Conservation (phyloP, 371 early-diverging fungal genomes). For the Mucor mucedo region DNA sequence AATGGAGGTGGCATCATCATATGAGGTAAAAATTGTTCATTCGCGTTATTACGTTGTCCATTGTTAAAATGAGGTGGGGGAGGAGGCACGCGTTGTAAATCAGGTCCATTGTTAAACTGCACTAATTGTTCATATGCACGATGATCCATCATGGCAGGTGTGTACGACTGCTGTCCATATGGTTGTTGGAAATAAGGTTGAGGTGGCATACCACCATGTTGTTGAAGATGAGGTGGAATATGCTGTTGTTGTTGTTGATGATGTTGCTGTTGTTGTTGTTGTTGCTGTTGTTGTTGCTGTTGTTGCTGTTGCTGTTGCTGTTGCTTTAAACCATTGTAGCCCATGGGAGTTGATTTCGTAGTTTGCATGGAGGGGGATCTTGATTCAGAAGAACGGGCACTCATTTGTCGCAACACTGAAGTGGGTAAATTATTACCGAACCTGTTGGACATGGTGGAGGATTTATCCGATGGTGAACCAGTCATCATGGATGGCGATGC, state of each 20-base stretch:
- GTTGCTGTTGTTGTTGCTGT: neutral
- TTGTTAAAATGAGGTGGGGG: slow-evolving; percentile 20
- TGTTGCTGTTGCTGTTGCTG: slow-evolving; percentile 9
- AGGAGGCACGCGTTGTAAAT: slow-evolving; percentile 7
- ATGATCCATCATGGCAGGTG: slow-evolving; percentile 33
- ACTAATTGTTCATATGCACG: slow-evolving; percentile 21
- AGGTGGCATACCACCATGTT: neutral
- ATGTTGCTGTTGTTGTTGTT: slow-evolving; percentile 1
- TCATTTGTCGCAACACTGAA: slow-evolving; percentile 70
- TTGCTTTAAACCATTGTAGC: neutral
- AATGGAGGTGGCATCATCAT: slow-evolving; percentile 30
- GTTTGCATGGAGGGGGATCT: slow-evolving; percentile 41
- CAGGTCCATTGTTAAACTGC: slow-evolving; percentile 7
- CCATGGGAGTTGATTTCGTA: slow-evolving; percentile 22
- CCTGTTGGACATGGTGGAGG: slow-evolving; percentile 28
- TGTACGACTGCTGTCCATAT: slow-evolving; percentile 18
- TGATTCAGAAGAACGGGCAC: slow-evolving; percentile 54
- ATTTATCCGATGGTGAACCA: slow-evolving; percentile 9
- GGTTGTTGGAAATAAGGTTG: slow-evolving; percentile 14
- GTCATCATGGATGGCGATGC: slow-evolving; percentile 17
- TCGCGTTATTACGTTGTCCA: slow-evolving; percentile 4
- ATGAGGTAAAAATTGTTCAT: slow-evolving; percentile 35
- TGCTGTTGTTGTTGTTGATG: slow-evolving; percentile 5
- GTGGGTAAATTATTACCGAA: slow-evolving; percentile 72
- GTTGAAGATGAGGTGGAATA: neutral